Evolutionary conservation across 164 flowering plant species (phyloP).

Genomic region (Vitis rotundifolia): DNA sequence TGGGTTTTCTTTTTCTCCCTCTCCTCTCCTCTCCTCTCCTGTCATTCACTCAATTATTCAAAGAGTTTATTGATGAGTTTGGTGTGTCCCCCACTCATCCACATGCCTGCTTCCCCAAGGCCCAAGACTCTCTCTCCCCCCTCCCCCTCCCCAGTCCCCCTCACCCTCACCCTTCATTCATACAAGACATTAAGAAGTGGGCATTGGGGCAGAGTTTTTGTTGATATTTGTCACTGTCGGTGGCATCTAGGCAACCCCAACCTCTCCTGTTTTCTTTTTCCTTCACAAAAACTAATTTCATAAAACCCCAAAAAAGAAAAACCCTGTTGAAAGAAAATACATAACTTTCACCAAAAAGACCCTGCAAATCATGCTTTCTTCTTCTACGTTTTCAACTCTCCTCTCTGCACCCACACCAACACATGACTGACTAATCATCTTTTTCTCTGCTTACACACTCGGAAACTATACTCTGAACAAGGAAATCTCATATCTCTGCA

Average conservation of each 20-base stretch:
- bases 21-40: slow-evolving; percentile 13
- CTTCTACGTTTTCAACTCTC: too few relatives aligned
- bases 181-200: neutral
- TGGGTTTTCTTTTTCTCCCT: slow-evolving; percentile 3
- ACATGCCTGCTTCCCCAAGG: slow-evolving; percentile 47
- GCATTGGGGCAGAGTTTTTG: neutral
- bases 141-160: neutral
- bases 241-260: slow-evolving; percentile 19
- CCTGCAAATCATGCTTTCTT: too few relatives aligned
- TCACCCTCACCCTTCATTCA: slow-evolving; percentile 12
- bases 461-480: too few relatives aligned
- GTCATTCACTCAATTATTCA: slow-evolving; percentile 31
- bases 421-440: too few relatives aligned
- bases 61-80: slow-evolving; percentile 23
- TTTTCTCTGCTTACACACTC: too few relatives aligned
- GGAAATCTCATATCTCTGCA: too few relatives aligned
- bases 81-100: slow-evolving; percentile 51
- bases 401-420: too few relatives aligned
- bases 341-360: too few relatives aligned
- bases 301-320: too few relatives aligned
- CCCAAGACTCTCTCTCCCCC: slow-evolving; percentile 29
- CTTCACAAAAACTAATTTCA: neutral
- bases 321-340: too few relatives aligned
- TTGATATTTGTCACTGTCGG: slow-evolving; percentile 32
- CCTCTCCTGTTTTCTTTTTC: slow-evolving; percentile 6